A percentile compares a stretch with the other conserved stretches of the same genome.
phyloP scores from a whole-genome alignment of 2,329 filamentous ascomycete species.

The Ophiosphaerella herpotricha region DNA sequence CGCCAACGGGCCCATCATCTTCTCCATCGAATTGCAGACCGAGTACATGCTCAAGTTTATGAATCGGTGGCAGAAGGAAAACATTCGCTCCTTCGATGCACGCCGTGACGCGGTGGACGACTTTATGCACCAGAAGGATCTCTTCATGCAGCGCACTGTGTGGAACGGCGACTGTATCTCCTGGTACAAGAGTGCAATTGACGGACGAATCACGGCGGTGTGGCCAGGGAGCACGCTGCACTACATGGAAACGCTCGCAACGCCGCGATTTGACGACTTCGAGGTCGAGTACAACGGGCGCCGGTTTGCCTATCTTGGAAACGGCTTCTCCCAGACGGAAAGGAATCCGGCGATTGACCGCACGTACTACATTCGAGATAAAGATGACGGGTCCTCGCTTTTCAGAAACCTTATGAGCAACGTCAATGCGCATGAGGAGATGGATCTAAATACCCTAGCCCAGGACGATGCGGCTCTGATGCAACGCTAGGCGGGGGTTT shows the following conservation, averaged over 20 bases:
- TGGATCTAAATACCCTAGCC: too few relatives aligned
- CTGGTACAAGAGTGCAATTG: background rate
- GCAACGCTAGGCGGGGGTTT: too few relatives aligned
- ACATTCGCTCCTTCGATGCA: background rate
- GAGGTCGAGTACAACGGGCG: background rate
- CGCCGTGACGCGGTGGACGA: background rate
- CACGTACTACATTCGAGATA: conserved; percentile 3
- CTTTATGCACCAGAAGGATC: conserved; percentile 27
- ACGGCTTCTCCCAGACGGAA: background rate
- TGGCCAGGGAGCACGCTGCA: conserved; percentile 4
- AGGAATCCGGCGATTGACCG: background rate
- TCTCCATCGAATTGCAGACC: background rate
- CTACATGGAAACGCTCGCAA: background rate
- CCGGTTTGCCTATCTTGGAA: conserved; percentile 2
- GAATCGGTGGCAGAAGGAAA: conserved; percentile 1
- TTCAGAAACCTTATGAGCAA: background rate
- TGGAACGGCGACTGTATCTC: background rate
- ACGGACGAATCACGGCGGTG: background rate
- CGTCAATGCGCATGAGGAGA: too few relatives aligned
- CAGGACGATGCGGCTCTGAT: too few relatives aligned
- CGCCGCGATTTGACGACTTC: background rate
- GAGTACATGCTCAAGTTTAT: conserved; percentile 2
- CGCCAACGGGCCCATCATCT: background rate
- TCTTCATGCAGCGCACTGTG: background rate
- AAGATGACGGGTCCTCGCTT: conserved; percentile 5